These are phyloP conservation scores for Gracilaria caudata DNA, from an alignment of 23 red algal genomes.

Conservation along the genomic window DNA sequence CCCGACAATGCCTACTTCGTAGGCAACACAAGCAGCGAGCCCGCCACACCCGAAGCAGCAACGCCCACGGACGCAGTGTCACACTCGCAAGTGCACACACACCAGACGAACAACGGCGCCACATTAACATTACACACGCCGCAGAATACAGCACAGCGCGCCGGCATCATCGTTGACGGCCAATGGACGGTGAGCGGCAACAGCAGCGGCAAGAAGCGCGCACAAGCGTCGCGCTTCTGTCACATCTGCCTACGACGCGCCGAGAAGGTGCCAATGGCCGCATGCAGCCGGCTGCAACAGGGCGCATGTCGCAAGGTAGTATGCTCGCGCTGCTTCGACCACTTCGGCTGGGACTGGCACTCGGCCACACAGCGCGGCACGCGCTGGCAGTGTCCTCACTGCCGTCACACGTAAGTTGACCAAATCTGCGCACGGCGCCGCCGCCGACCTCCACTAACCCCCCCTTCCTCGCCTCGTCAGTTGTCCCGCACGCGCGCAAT, in stretches of 20 bases:
- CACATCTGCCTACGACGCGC: slow-evolving; percentile 69
- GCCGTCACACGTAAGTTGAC: slow-evolving; percentile 63
- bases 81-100: not conserved
- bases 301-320: slow-evolving; percentile 77
- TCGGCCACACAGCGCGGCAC: not conserved
- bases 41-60: not conserved
- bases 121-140: not conserved
- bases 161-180: slow-evolving; percentile 2
- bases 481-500: slow-evolving; percentile 74
- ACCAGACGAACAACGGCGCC: not conserved
- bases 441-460: not conserved
- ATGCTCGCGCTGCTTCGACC: slow-evolving; percentile 63
- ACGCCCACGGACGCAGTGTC: not conserved
- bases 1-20: not conserved
- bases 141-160: not conserved
- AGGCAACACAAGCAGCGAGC: not conserved
- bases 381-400: slow-evolving; percentile 71
- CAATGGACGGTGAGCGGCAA: no score
- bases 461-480: not conserved
- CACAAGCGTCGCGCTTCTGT: slow-evolving; percentile 65
- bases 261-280: slow-evolving; percentile 49
- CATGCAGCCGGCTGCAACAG: slow-evolving; percentile 28
- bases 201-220: not conserved
- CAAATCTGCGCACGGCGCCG: not conserved
- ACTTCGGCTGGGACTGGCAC: slow-evolving; percentile 59